Conservation (phyloP, 176 grass and related monocot genomes). For the Avena insularis region DNA sequence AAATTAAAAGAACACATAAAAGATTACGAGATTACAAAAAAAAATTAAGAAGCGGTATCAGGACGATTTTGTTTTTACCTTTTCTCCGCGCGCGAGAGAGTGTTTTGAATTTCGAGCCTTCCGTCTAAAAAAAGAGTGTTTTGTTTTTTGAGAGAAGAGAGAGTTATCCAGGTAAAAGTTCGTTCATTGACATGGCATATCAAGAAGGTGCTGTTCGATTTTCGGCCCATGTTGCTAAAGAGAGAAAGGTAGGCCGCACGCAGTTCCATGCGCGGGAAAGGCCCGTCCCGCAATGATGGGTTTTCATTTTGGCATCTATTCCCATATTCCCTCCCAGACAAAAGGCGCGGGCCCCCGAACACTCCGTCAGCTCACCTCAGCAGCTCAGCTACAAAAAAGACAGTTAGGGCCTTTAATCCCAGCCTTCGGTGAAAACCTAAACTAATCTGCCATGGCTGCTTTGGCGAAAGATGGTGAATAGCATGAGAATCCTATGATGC, state of each 20-base stretch:
- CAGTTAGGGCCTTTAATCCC: conserved; percentile 58
- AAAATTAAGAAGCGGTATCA: no score
- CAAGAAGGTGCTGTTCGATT: not conserved
- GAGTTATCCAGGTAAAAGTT: conserved; percentile 12
- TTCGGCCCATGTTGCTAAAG: conserved; percentile 44
- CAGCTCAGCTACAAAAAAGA: conserved; percentile 44
- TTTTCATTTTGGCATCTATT: conserved; percentile 64
- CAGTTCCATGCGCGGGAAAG: conserved; percentile 49
- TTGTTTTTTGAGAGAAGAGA: not conserved
- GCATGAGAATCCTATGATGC: conserved; percentile 52
- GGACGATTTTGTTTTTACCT: no score
- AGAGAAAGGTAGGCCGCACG: conserved; percentile 37
- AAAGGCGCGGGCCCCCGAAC: conserved; percentile 38
- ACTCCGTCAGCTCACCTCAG: not conserved
- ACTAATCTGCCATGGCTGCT: conserved; percentile 25
- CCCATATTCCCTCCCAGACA: conserved; percentile 37
- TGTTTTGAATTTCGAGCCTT: no score
- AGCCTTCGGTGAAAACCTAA: conserved; percentile 49
- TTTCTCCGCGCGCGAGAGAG: no score
- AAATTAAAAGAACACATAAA: not conserved
- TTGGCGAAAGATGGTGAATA: conserved; percentile 44
- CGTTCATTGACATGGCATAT: conserved; percentile 6
- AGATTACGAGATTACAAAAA: not conserved
- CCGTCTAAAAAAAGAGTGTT: no score
- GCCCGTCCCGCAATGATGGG: conserved; percentile 56